Evolutionary conservation across 169 alveolate genomes (phyloP).

Genomic region (Eimeria maxima): DNA sequence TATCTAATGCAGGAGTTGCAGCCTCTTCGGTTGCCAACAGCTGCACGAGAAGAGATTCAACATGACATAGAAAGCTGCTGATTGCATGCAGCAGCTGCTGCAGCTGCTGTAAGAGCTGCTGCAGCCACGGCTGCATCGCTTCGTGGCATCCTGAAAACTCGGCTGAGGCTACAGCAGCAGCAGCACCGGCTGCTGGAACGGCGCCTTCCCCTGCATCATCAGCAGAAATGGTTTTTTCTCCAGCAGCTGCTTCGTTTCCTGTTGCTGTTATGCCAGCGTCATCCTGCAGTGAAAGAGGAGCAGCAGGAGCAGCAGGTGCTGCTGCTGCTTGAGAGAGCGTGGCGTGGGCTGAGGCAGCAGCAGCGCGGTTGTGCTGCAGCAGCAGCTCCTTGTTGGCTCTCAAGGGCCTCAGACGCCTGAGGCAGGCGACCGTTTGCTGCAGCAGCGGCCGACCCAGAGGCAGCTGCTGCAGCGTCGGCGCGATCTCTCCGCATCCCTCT

Average conservation of each 20-base stretch:
- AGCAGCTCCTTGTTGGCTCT: slow-evolving; percentile 40
- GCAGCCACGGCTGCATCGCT: slow-evolving; percentile 52
- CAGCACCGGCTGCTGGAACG: not conserved
- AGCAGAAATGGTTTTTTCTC: not conserved
- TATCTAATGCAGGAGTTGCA: no score
- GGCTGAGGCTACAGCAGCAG: not conserved
- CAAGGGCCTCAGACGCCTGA: slow-evolving; percentile 12
- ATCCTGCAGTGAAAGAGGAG: slow-evolving; percentile 5
- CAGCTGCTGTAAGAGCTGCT: slow-evolving; percentile 60
- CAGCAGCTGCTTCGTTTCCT: slow-evolving; percentile 7
- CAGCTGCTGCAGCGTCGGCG: slow-evolving; percentile 57
- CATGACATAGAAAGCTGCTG: not conserved
- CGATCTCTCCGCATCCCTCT: slow-evolving; percentile 19
- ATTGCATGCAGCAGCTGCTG: not conserved
- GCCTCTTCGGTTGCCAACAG: no score
- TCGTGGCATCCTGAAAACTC: not conserved
- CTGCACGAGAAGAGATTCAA: not conserved
- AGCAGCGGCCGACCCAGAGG: slow-evolving; percentile 19
- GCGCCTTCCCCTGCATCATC: not conserved
- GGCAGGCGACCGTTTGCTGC: slow-evolving; percentile 35
- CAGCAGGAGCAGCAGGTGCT: no score
- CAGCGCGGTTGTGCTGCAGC: not conserved
- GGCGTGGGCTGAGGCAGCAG: not conserved
- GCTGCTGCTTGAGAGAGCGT: slow-evolving; percentile 20
- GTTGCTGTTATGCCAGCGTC: no score